Base-by-base conservation (phyloP, 2,329 filamentous ascomycete genomes). In the Fusarium pseudograminearum region DNA sequence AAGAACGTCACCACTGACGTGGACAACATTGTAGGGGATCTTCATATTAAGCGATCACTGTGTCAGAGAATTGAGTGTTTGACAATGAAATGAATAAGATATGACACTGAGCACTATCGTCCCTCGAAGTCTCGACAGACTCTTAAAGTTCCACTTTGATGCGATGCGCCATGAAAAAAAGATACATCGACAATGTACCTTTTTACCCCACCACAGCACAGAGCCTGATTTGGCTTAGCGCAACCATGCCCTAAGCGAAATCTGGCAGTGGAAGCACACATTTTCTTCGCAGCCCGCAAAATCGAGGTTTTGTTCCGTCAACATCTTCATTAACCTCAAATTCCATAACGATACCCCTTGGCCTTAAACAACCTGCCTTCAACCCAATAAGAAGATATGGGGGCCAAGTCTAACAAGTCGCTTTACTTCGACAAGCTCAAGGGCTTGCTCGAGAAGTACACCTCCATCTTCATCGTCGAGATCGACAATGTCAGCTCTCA, bases 401-500 rank as follows among this genome's bases (percentile, higher is more conserved):
- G 94, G 94, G 94, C 93, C 94, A 98, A 93, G 88, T 88, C 92
- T 31, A 94, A 91, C 90, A 99, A 98, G 90, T 89, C 93, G 83
- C 92, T 83, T 79, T 97, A 99, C 91, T 99, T 99, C 89, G 95
- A 98, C 85, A 98, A 98, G 94, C 94, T 99, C 84, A 97, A 98
- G 91, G 84, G 84, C 85, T 90, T 98, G 83, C 91, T 99, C 83
- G 93, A 98, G 88, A 91, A 94, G 83, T 98, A 97, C 92, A 90
- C 90, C 84, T 95, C 92, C 81, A 92, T 98, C 87, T 98, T 99
- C 93, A 94, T 99, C 84, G 94, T 97, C 84, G 81, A 90, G 81
- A 91, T 95, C 82, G 93, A 98, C 93, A 99, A 98, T 99, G 96
- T 99, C 90, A 93, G 91, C 84, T 99, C 96, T 78, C 96, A 99